Percentiles rank a stretch among this genome's conserved stretches.
These are phyloP conservation scores for Gaertneriomyces semiglobifer DNA, from an alignment of 192 early-diverging fungal species.

Conservation along the genomic window DNA sequence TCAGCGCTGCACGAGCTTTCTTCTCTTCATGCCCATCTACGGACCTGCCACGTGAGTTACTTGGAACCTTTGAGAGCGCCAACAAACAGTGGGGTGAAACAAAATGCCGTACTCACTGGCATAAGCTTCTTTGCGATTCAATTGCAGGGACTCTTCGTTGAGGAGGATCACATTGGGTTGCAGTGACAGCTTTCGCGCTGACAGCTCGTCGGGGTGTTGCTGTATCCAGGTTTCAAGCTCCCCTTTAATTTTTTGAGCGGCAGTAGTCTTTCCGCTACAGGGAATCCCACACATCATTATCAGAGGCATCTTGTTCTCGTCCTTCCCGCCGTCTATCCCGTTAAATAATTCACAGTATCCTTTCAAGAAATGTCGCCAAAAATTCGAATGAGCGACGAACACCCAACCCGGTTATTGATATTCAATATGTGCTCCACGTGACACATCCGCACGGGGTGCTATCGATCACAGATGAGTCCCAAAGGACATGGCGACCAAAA, in stretches of 20 bases:
- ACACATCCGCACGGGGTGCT: too few relatives aligned
- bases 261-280: slow-evolving; percentile 83
- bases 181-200: slow-evolving; percentile 5
- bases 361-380: too few relatives aligned
- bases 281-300: slow-evolving; percentile 86
- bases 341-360: too few relatives aligned
- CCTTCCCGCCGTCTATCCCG: too few relatives aligned
- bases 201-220: slow-evolving; percentile 4
- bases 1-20: slow-evolving; percentile 73
- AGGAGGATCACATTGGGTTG: slow-evolving; percentile 56
- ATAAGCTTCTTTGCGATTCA: slow-evolving; percentile 61
- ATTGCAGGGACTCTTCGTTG: slow-evolving; percentile 72
- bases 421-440: too few relatives aligned
- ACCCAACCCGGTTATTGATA: too few relatives aligned
- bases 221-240: slow-evolving; percentile 43
- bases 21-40: slow-evolving; percentile 69
- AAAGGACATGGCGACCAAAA: too few relatives aligned
- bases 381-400: too few relatives aligned
- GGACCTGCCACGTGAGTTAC: slow-evolving; percentile 23
- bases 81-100: not conserved
- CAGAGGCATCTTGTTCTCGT: slow-evolving; percentile 73
- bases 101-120: slow-evolving; percentile 42
- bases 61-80: not conserved
- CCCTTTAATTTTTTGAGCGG: slow-evolving; percentile 70
- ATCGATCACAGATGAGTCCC: too few relatives aligned